Evolutionary conservation across 164 flowering plant genomes (phyloP).

Genomic region (Piper betle): DNA sequence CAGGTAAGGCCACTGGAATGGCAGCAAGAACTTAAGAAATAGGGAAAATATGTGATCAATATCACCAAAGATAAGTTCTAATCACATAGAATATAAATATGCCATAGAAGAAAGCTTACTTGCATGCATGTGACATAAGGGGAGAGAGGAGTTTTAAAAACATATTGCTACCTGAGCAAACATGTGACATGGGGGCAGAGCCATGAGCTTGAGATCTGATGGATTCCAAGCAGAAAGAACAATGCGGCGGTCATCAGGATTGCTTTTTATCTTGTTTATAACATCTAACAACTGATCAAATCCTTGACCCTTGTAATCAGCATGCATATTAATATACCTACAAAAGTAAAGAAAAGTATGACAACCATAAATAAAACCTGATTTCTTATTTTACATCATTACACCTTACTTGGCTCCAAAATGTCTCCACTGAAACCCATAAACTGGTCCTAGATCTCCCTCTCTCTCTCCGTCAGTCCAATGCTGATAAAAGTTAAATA

Average conservation of each 20-base stretch:
- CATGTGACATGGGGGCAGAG: constrained; percentile 98
- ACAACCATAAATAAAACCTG: constrained; percentile 1
- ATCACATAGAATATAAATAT: background rate
- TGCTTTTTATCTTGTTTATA: constrained; percentile 69
- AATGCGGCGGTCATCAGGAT: constrained; percentile 70
- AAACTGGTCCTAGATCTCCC: constrained; percentile 94
- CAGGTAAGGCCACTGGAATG: background rate
- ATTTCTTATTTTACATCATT: background rate
- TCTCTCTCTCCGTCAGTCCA: constrained; percentile 67
- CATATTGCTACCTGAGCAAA: constrained; percentile 58
- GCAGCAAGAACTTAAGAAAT: background rate
- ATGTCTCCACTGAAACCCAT: constrained; percentile 96
- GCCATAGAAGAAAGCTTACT: background rate
- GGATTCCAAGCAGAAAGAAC: constrained; percentile 97
- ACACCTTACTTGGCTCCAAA: constrained; percentile 81
- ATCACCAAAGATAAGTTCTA: background rate
- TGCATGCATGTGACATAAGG: too few relatives aligned
- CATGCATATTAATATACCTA: constrained; percentile 90
- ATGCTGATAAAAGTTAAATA: constrained; percentile 26
- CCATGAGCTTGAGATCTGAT: constrained; percentile 83
- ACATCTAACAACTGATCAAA: constrained; percentile 86
- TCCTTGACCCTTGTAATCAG: constrained; percentile 90
- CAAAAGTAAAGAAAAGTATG: constrained; percentile 6
- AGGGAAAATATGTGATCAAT: background rate
- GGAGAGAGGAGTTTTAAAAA: background rate